Percentiles rank a stretch among this genome's conserved stretches.
phyloP scores from a whole-genome alignment of 495 filamentous ascomycete genomes.

The Wilcoxina mikolae region DNA sequence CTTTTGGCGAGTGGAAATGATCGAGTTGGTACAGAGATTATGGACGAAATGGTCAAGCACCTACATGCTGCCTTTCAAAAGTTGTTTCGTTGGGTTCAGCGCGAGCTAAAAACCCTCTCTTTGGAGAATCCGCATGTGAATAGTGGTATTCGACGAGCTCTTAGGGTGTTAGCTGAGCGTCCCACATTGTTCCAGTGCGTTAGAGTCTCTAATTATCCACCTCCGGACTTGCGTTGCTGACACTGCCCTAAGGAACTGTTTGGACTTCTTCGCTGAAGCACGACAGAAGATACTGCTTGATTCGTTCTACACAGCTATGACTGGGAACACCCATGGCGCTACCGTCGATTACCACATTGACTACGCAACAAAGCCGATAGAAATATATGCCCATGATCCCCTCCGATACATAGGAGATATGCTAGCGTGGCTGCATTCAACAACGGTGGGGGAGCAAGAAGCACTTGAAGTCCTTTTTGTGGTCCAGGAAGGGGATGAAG shows the following conservation, averaged over 20 bases:
- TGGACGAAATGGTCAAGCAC: constrained; percentile 73
- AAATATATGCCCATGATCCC: constrained; percentile 81
- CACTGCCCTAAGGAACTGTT: constrained; percentile 42
- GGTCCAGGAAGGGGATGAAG: constrained; percentile 64
- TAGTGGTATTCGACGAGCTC: constrained; percentile 64
- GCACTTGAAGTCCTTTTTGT: constrained; percentile 84
- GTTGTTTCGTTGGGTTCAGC: constrained; percentile 84
- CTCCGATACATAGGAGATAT: constrained; percentile 92
- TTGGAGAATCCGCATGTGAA: constrained; percentile 91
- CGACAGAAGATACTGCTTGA: constrained; percentile 76
- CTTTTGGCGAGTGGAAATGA: constrained; percentile 84
- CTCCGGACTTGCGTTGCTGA: background rate
- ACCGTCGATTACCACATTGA: constrained; percentile 35
- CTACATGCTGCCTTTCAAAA: constrained; percentile 92
- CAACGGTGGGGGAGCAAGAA: constrained; percentile 83
- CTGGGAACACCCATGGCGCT: constrained; percentile 39
- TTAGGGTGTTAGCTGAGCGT: constrained; percentile 77
- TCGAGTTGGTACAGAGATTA: constrained; percentile 50
- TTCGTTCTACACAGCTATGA: constrained; percentile 80
- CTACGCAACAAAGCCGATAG: constrained; percentile 69
- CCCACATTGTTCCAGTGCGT: constrained; percentile 65
- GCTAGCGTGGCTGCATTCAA: constrained; percentile 92
- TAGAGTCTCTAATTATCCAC: background rate
- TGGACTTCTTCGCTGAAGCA: constrained; percentile 87
- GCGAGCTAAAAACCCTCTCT: constrained; percentile 81